Evolutionary conservation across 2,329 filamentous ascomycete genomes (phyloP), one percentile per base, ranked within the genome.

Genomic region (Magnaporthiopsis incrustans): DNA sequence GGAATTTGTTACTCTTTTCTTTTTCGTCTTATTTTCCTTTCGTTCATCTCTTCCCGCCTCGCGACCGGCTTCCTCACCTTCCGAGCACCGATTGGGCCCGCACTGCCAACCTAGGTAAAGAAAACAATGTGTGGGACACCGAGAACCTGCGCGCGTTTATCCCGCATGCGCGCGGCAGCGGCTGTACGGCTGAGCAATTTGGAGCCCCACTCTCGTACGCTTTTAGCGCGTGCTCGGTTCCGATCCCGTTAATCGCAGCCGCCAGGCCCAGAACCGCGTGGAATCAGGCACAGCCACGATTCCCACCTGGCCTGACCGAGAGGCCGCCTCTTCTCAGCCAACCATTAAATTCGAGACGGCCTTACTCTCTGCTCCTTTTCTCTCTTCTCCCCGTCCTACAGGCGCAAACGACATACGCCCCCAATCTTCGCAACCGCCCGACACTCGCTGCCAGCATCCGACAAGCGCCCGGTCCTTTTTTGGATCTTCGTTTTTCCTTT

Each of bases 281-380:
- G 44, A 53, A 53, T 53, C 44, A 12, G 57, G 25, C 57, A 58
- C 57, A 58, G 57, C 57, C 57, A 58, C 57, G 57, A 58, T 22
- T 15, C 57, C 57, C 18, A n/a, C 44, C 22, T n/a, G 22, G 10
- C 44, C 44, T n/a, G 7, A 12, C 33, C 33, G 44, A n/a, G 44
- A 22, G 44, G 44, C 44, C 44, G 44, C 44, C 44, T n/a, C 6
- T 58, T 32, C 57, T 27, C 60, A 56, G 60, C 60, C 60, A 61
- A 61, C 60, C 60, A 61, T 44, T 53, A 44, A 61, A 56, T 61
- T 32, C 60, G n/a, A 44, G 38, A 15, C 27, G 32, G 50, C 33
- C 33, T 44, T 15, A 44, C 38, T 14, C 22, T 53, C 18, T 57
- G 50, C 22, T 32, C 53, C 11, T n/a, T 63, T 32, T 26, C 35